Percentiles rank a stretch among this genome's conserved stretches.
phyloP scores from a whole-genome alignment of 2,329 filamentous ascomycete genomes.

The Xylariales sp. region DNA sequence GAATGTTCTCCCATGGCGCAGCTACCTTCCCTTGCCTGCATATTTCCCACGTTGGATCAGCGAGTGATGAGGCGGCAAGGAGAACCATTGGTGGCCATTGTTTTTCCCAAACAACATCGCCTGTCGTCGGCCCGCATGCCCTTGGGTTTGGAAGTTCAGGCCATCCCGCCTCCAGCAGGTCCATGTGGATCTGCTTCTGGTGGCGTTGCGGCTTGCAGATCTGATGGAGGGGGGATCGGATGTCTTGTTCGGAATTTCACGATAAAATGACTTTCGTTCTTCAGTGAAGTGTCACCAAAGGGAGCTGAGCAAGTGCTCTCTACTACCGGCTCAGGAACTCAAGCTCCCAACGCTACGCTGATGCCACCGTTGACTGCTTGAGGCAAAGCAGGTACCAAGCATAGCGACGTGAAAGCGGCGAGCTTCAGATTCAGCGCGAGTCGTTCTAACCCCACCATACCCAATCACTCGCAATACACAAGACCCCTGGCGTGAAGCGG shows the following conservation, averaged over 20 bases:
- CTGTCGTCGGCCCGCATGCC: slow-evolving; percentile 3
- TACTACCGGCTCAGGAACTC: no score
- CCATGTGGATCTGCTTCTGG: not conserved
- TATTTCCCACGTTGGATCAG: not conserved
- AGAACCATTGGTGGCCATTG: slow-evolving; percentile 3
- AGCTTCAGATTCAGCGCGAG: not conserved
- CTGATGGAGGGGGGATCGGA: not conserved
- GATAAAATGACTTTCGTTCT: not conserved
- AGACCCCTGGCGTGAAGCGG: slow-evolving; percentile 4
- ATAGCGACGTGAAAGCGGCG: not conserved
- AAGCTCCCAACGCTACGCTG: no score
- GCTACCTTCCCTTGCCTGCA: not conserved
- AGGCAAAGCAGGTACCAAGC: not conserved
- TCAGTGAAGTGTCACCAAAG: not conserved
- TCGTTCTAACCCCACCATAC: slow-evolving; percentile 1
- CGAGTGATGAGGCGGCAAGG: not conserved
- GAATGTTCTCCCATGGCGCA: not conserved
- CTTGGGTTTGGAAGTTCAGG: not conserved
- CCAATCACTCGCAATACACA: slow-evolving; percentile 2
- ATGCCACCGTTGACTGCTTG: not conserved
- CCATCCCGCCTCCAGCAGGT: slow-evolving; percentile 8
- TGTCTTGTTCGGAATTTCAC: not conserved
- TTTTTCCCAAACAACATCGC: slow-evolving; percentile 1
- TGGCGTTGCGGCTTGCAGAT: slow-evolving; percentile 9
- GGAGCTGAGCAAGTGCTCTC: no score